phyloP scores from a whole-genome alignment of 2,329 filamentous ascomycete genomes.

The Dryadomyces quercivorus region DNA sequence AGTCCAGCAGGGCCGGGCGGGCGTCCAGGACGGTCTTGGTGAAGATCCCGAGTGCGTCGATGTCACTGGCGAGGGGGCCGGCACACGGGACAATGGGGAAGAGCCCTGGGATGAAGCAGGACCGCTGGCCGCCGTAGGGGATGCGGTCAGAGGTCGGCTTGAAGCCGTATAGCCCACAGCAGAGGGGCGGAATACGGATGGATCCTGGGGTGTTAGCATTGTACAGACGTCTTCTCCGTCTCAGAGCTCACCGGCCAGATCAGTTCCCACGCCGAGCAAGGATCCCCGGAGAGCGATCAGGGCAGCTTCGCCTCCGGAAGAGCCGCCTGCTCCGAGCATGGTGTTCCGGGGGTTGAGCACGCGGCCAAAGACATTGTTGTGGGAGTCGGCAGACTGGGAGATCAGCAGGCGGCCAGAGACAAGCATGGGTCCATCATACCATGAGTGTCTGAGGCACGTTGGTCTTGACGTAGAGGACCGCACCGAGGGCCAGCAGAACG shows the following conservation, averaged over 20 bases:
- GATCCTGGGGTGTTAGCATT: too few species aligned
- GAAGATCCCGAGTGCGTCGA: not conserved
- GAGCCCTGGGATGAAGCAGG: not conserved
- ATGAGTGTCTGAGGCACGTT: not conserved
- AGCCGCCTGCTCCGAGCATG: not conserved
- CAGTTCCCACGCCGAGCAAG: not conserved
- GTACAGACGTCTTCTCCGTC: too few species aligned
- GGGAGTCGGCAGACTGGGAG: not conserved
- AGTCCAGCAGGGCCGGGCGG: not conserved
- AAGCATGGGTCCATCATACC: not conserved
- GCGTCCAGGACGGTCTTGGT: not conserved
- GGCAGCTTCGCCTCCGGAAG: not conserved
- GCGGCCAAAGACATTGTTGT: conserved; percentile 1
- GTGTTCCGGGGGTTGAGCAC: not conserved
- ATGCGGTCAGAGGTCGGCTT: not conserved
- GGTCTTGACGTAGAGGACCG: not conserved
- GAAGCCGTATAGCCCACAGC: not conserved
- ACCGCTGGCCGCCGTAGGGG: not conserved
- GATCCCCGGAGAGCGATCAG: not conserved
- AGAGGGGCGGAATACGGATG: not conserved
- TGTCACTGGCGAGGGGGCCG: not conserved
- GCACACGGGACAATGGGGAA: not conserved
- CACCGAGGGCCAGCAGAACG: not conserved
- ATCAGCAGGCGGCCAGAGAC: too few species aligned
- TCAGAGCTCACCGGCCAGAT: not conserved